Percentiles rank a stretch among this genome's conserved stretches.
phyloP scores from a whole-genome alignment of 2,329 filamentous ascomycete species.

The Nannizzia gypsea region DNA sequence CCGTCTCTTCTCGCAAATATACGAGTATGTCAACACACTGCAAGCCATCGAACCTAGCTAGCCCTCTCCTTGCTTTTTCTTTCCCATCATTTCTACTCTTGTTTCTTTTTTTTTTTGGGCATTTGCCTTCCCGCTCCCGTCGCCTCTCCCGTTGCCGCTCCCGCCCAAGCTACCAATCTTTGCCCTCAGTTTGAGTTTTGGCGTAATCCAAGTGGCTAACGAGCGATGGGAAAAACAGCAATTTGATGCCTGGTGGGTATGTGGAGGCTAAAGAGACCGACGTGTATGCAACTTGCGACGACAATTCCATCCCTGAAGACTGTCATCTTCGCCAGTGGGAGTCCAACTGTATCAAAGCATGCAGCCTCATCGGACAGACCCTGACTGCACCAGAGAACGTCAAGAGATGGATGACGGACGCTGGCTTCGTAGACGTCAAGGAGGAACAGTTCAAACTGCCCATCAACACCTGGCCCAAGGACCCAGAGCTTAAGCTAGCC shows the following conservation, averaged over 20 bases:
- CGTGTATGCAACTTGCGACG: conserved; percentile 11
- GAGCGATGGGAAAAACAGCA: conserved; percentile 24
- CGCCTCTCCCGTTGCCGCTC: not conserved
- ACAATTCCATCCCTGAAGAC: conserved; percentile 9
- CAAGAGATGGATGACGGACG: conserved; percentile 42
- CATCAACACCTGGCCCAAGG: conserved; percentile 21
- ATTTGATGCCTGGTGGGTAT: conserved; percentile 47
- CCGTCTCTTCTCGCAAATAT: conserved; percentile 31
- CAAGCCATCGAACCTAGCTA: not conserved
- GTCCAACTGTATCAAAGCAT: conserved; percentile 33
- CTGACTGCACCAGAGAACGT: conserved; percentile 43
- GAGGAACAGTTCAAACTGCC: conserved; percentile 28
- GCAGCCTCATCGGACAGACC: conserved; percentile 34
- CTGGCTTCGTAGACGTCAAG: conserved; percentile 47
- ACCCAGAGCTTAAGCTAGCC: conserved; percentile 8
- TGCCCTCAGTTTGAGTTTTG: not conserved
- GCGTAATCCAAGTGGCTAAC: not conserved
- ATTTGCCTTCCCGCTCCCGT: not conserved
- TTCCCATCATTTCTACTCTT: not conserved
- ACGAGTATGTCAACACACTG: not conserved
- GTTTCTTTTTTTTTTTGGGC: not conserved
- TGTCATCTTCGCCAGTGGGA: conserved; percentile 32
- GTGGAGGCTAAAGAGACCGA: conserved; percentile 32
- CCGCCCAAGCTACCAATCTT: not conserved
- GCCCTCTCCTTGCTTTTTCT: not conserved